Percentiles rank a stretch among this genome's conserved stretches.
Evolutionary conservation across 2,329 filamentous ascomycete species (phyloP).

Genomic region (Coniochaeta sp.): DNA sequence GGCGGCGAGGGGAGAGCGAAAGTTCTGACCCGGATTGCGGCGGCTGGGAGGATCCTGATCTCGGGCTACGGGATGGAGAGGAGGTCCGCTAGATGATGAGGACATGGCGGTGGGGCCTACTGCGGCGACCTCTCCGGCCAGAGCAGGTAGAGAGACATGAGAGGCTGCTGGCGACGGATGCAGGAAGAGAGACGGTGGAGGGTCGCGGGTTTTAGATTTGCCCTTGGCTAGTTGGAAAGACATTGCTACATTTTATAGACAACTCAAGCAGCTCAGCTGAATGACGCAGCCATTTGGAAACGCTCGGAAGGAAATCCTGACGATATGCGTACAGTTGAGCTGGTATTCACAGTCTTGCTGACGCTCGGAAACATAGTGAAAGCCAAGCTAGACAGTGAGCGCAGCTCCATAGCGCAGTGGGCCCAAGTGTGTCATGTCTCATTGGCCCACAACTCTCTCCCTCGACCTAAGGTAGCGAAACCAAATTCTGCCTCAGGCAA

Average conservation of each 20-base stretch:
- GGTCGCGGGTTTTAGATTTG: constrained; percentile 41
- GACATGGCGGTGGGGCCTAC: constrained; percentile 18
- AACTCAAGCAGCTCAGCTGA: background rate
- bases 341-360: too few relatives aligned
- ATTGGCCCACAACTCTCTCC: too few relatives aligned
- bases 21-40: constrained; percentile 1
- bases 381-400: too few relatives aligned
- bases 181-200: constrained; percentile 71
- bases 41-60: background rate
- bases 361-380: background rate
- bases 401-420: too few relatives aligned
- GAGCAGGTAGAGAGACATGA: constrained; percentile 52
- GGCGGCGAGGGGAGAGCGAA: constrained; percentile 5
- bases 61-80: background rate
- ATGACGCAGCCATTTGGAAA: background rate
- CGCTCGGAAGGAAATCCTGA: background rate
- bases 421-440: too few relatives aligned
- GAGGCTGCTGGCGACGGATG: constrained; percentile 74
- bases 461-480: too few relatives aligned
- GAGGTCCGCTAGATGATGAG: constrained; percentile 12
- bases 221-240: constrained; percentile 30
- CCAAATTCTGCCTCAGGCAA: background rate
- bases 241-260: constrained; percentile 24
- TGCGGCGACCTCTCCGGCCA: constrained; percentile 17
- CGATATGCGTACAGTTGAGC: background rate